A percentile compares a stretch with the other conserved stretches of the same genome.
These are phyloP conservation scores for Amphicarpaea edgeworthii DNA, from an alignment of 306 rosid genomes.

Conservation along the genomic window DNA sequence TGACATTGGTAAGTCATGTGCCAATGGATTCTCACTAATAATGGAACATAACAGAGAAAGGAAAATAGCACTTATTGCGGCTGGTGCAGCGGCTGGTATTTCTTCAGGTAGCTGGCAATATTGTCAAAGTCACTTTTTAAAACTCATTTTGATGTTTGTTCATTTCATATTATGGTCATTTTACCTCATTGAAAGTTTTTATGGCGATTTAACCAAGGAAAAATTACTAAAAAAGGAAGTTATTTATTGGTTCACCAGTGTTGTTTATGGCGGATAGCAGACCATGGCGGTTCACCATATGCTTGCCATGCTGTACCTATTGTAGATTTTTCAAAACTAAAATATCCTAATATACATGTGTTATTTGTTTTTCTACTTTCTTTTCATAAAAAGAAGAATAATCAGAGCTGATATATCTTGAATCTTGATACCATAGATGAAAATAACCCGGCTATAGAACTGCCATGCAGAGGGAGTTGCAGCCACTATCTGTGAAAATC, in stretches of 20 bases:
- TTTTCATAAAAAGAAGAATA: background rate
- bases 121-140: constrained; percentile 35
- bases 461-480: background rate
- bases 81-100: constrained; percentile 98
- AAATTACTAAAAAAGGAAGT: background rate
- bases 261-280: no score
- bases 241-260: constrained; percentile 17
- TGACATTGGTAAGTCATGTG: constrained; percentile 97
- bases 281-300: constrained; percentile 21
- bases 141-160: constrained; percentile 32
- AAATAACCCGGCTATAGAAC: background rate
- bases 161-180: constrained; percentile 35
- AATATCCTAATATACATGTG: background rate
- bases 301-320: background rate
- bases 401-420: background rate
- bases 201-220: background rate
- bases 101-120: constrained; percentile 73
- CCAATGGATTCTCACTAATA: constrained; percentile 88
- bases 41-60: constrained; percentile 96
- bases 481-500: background rate
- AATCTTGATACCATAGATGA: background rate
- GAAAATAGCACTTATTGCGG: constrained; percentile 95
- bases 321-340: background rate
- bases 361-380: background rate
- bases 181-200: constrained; percentile 20